Evolutionary conservation across 2,329 filamentous ascomycete species (phyloP), one percentile per base, ranked within the genome.

Genomic region (Lecanicillium sp.): DNA sequence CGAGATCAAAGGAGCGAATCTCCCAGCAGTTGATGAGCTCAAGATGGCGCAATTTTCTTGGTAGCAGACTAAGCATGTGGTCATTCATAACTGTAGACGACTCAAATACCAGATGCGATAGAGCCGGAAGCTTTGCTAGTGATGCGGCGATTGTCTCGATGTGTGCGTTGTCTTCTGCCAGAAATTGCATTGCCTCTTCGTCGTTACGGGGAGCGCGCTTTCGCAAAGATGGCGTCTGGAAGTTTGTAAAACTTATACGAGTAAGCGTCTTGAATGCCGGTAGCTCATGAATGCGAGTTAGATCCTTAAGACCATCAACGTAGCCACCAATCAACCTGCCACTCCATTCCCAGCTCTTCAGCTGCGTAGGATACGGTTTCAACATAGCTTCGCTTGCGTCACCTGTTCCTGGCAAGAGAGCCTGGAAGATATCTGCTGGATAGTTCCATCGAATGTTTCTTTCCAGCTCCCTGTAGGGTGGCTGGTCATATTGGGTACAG

Each of bases 11-110:
- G 1, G 87, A 84, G 4, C 74, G 81, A 9, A 95, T 67, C 52
- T 86, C 80, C 67, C 84, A 83, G 60, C 90, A 96, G 56, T 93
- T 91, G 54, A 83, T 79, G 14, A 96, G 70, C 54, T 84, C 84
- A 3, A 97, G 72, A 38, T 79, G 78, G 38, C 75, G 68, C 17
- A 97, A 71, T 3, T 70, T 75, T 10, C 68, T 72, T 1, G 90
- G 88, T 6, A 96, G 67, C 4, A 79, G 70, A 2, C 78, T 73
- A n/a, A 95, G 69, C 15, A 94, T 72, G 8, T 73, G 70, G 7
- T 81, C 76, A 58, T 86, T 86, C 50, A 89, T 75, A 27, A 87
- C 72, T 3, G 82, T 84, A 36, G 84, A 94, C 7, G 84, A 84
- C 58, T 90, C 81, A 54, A 96, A 83, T 2, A 82, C 72, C 10